Evolutionary conservation across 2,329 filamentous ascomycete species (phyloP).

Genomic region (Cladophialophora immunda): DNA sequence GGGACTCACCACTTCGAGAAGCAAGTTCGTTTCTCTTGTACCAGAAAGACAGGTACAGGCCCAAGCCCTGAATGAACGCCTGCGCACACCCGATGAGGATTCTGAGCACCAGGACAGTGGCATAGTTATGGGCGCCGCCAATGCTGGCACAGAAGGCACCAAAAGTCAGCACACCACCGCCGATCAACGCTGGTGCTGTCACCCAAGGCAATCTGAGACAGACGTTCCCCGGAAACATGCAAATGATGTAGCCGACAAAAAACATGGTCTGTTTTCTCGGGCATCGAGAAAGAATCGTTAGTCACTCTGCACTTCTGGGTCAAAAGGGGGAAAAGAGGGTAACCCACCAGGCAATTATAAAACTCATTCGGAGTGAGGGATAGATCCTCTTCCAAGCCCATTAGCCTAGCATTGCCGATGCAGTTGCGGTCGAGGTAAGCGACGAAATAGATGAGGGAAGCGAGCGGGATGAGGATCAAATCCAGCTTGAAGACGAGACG

Average conservation of each 20-base stretch:
- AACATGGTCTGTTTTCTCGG: constrained; percentile 2
- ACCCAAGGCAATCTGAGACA: constrained; percentile 3
- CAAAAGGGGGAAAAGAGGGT: not conserved
- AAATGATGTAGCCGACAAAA: constrained; percentile 16
- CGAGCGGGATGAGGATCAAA: constrained; percentile 1
- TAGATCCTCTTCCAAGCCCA: constrained; percentile 13
- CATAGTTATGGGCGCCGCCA: constrained; percentile 17
- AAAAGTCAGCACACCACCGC: constrained; percentile 8
- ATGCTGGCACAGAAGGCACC: constrained; percentile 13
- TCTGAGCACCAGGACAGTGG: constrained; percentile 8
- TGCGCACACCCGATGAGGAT: constrained; percentile 14
- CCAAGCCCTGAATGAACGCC: constrained; percentile 22
- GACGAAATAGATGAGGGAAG: constrained; percentile 16
- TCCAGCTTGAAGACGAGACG: constrained; percentile 8
- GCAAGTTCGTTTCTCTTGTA: constrained; percentile 20
- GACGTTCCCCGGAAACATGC: constrained; percentile 14
- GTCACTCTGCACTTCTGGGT: not conserved
- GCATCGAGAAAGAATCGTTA: not conserved
- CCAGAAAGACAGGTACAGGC: constrained; percentile 13
- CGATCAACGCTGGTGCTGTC: constrained; percentile 10
- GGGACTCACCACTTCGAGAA: constrained; percentile 11
- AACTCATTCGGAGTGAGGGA: constrained; percentile 11
- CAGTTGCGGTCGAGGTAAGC: constrained; percentile 19
- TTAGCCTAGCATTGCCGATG: constrained; percentile 15
- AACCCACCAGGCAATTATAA: constrained; percentile 5